Percentiles rank a stretch among this genome's conserved stretches.
Evolutionary conservation across 2,329 filamentous ascomycete genomes (phyloP).

Genomic region (Scopulariopsis brevicaulis): DNA sequence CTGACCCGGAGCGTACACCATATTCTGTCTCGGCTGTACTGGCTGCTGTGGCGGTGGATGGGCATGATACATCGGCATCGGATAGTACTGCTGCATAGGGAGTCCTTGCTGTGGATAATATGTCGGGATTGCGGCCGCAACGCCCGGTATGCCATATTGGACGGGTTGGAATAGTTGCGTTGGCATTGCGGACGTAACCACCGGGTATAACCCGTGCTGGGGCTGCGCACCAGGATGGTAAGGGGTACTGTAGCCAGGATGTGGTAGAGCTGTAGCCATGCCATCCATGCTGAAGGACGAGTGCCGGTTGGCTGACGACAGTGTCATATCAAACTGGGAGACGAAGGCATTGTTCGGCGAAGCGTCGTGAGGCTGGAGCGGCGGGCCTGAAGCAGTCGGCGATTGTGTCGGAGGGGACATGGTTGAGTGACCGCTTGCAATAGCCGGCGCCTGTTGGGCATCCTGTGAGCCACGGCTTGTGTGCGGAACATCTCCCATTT

Average conservation of each 20-base stretch:
- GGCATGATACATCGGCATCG: constrained; percentile 22
- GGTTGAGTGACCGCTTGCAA: not conserved
- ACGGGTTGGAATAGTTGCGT: constrained; percentile 24
- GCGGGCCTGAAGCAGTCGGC: constrained; percentile 11
- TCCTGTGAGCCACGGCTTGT: not conserved
- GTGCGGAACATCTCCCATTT: not conserved
- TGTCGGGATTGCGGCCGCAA: constrained; percentile 26
- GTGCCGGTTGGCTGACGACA: constrained; percentile 9
- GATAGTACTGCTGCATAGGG: constrained; percentile 32
- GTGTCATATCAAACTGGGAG: constrained; percentile 29
- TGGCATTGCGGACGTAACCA: constrained; percentile 25
- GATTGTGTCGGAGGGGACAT: not conserved
- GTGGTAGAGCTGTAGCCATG: constrained; percentile 32
- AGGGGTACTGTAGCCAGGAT: constrained; percentile 22
- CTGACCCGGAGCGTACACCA: constrained; percentile 31
- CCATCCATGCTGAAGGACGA: constrained; percentile 31
- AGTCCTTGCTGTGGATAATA: constrained; percentile 35
- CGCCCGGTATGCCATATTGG: constrained; percentile 26
- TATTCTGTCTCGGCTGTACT: constrained; percentile 23
- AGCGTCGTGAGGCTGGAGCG: constrained; percentile 8
- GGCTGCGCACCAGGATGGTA: constrained; percentile 21
- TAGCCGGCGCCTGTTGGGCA: not conserved
- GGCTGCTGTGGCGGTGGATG: constrained; percentile 19
- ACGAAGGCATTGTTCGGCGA: constrained; percentile 26
- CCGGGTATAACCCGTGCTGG: constrained; percentile 20